phyloP scores from a whole-genome alignment of 768 basidiomycete genomes.

The Psilocybe tampanensis region DNA sequence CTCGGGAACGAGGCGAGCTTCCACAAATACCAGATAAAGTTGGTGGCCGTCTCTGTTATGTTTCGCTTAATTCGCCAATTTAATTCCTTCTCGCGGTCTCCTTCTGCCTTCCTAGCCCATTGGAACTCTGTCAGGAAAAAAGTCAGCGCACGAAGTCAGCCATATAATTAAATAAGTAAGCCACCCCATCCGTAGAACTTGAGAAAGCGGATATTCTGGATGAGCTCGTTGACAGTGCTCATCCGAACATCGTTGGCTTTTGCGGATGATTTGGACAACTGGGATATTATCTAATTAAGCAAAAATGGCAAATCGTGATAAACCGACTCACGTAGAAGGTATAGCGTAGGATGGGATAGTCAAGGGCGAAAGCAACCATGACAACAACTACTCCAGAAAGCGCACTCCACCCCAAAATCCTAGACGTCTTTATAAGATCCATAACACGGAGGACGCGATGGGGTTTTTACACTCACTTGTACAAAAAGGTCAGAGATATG shows the following conservation, averaged over 20 bases:
- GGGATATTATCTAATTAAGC: conserved; percentile 24
- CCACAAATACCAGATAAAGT: conserved; percentile 76
- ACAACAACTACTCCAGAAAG: conserved; percentile 72
- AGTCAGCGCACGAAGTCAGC: neutral
- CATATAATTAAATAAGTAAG: conserved; percentile 7
- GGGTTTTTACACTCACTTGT: conserved; percentile 46
- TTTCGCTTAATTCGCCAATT: conserved; percentile 69
- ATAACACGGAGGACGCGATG: neutral
- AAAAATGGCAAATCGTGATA: neutral
- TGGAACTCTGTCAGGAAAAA: conserved; percentile 48
- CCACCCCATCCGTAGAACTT: conserved; percentile 81
- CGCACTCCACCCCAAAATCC: conserved; percentile 78
- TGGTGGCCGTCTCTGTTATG: conserved; percentile 57
- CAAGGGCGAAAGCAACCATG: conserved; percentile 59
- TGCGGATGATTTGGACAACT: conserved; percentile 62
- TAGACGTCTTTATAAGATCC: conserved; percentile 22
- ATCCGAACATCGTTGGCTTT: conserved; percentile 70
- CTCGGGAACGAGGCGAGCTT: conserved; percentile 17
- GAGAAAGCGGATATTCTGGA: conserved; percentile 73
- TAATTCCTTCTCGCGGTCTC: conserved; percentile 64
- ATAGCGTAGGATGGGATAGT: conserved; percentile 69
- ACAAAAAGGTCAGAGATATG: conserved; percentile 72
- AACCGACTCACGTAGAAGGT: conserved; percentile 54
- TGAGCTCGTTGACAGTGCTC: conserved; percentile 72
- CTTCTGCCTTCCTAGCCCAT: conserved; percentile 57